Evolutionary conservation across 2,329 filamentous ascomycete species (phyloP), one percentile per base, ranked within the genome.

Genomic region (Diplodia seriata): DNA sequence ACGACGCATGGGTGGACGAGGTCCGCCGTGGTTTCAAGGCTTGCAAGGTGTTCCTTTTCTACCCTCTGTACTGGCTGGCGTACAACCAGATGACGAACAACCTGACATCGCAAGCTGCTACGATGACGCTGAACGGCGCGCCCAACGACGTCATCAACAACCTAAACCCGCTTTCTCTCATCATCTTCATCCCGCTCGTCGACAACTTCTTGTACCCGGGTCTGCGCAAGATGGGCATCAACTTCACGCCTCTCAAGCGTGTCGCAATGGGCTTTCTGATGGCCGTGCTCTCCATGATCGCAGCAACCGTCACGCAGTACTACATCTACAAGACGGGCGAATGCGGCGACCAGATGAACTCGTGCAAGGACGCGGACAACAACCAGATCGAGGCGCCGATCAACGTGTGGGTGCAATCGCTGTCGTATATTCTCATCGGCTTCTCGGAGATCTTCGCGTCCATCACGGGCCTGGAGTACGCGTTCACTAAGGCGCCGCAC

Each of bases 1-100:
- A 94, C 70, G 92, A 94, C 72, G 87, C 87, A 64, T 94, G 91
- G 91, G 91, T 94, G 40, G 91, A 93, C 70, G 76, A 79, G 66
- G 77, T 79, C 36, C 76, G 76, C 49, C 76, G 77, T 72, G 77
- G 77, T 70, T 71, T 79, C 9, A 76, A 76, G 68, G 77, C 77
- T 26, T 78, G 76, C 73, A 77, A 76, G 50, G 78, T 76, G 69
- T 75, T 86, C 71, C 90, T 92, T 40, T 94, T 77, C 75, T 78
- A 78, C 54, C 77, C 77, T 15, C 74, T 79, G 7, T 79, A 78
- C 75, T 79, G 76, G 76, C 77, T 85, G 5, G 79, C 82, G 6
- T 85, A 85, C 76, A 84, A 83, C 74, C 85, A 86, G 72, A 85
- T 85, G 79, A 79, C 80, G 68, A 85, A 83, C 76, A 86, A 86